phyloP scores from a whole-genome alignment of 2,329 filamentous ascomycete species.

The Chaetomiaceae sp. region DNA sequence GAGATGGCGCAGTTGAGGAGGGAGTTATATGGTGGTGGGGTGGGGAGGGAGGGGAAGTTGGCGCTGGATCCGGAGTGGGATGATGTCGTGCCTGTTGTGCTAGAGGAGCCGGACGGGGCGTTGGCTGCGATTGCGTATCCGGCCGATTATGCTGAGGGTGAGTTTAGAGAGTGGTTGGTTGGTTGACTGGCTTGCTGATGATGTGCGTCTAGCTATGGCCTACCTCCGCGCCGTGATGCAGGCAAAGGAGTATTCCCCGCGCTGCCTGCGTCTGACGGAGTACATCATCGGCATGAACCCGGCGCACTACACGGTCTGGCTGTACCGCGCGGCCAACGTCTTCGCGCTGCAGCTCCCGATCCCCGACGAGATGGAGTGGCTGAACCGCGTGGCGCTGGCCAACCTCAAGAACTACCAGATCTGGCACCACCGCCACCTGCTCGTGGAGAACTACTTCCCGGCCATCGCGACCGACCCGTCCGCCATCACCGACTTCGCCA shows the following conservation, averaged over 20 bases:
- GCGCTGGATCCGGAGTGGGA: conserved; percentile 72
- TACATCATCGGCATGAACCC: conserved; percentile 91
- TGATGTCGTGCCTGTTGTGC: conserved; percentile 75
- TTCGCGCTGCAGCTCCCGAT: conserved; percentile 61
- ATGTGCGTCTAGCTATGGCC: conserved; percentile 59
- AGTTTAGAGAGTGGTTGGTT: conserved; percentile 16
- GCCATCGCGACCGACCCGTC: conserved; percentile 56
- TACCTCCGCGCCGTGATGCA: conserved; percentile 95
- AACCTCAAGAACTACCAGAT: conserved; percentile 99
- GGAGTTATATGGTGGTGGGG: conserved; percentile 49
- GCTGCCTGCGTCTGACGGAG: conserved; percentile 76
- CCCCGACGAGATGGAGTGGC: conserved; percentile 72
- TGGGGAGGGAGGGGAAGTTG: conserved; percentile 46
- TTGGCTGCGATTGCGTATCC: conserved; percentile 91
- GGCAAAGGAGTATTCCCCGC: conserved; percentile 71
- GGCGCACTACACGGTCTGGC: conserved; percentile 97
- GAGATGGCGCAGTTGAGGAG: conserved; percentile 48
- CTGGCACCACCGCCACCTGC: conserved; percentile 71
- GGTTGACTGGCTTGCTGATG: not conserved
- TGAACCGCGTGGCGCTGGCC: conserved; percentile 74
- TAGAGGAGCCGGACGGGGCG: conserved; percentile 76
- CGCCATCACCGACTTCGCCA: conserved; percentile 53
- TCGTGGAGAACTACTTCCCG: conserved; percentile 54
- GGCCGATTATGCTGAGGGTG: conserved; percentile 78
- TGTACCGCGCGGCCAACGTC: conserved; percentile 82